Conservation (phyloP, 768 basidiomycete genomes). For the Termitomyces sp. region DNA sequence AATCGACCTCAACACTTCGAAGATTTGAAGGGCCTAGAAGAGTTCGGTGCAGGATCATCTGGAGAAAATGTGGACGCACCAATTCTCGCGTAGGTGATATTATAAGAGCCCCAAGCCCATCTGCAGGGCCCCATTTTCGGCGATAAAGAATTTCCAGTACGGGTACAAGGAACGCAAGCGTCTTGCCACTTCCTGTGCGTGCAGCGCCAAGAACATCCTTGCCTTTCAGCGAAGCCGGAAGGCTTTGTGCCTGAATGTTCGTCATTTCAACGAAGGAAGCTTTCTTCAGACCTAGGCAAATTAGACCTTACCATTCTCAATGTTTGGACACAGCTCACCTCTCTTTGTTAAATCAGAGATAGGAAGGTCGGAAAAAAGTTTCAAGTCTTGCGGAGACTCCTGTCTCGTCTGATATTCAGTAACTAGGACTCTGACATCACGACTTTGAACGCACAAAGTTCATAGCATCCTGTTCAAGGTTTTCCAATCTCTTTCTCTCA, state of each 20-base stretch:
- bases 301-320: background rate
- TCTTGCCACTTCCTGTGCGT: slow-evolving; percentile 93
- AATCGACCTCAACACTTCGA: slow-evolving; percentile 90
- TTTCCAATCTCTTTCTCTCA: slow-evolving; percentile 45
- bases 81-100: slow-evolving; percentile 93
- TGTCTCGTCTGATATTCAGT: slow-evolving; percentile 19
- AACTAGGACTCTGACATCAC: background rate
- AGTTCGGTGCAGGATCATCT: background rate
- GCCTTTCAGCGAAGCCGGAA: slow-evolving; percentile 88
- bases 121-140: slow-evolving; percentile 89
- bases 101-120: slow-evolving; percentile 87
- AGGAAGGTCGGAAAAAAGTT: slow-evolving; percentile 67
- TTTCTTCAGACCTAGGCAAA: slow-evolving; percentile 68
- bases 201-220: slow-evolving; percentile 97
- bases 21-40: slow-evolving; percentile 90
- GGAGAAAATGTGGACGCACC: slow-evolving; percentile 35
- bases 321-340: slow-evolving; percentile 32
- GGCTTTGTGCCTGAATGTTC: slow-evolving; percentile 85
- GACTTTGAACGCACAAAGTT: slow-evolving; percentile 34
- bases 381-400: slow-evolving; percentile 46
- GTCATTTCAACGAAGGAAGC: slow-evolving; percentile 86
- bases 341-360: slow-evolving; percentile 72
- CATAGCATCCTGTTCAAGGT: slow-evolving; percentile 41
- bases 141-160: slow-evolving; percentile 86
- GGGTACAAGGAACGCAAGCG: slow-evolving; percentile 92